Base-by-base conservation (phyloP, 495 filamentous ascomycete genomes). In the Penicillium lividum region DNA sequence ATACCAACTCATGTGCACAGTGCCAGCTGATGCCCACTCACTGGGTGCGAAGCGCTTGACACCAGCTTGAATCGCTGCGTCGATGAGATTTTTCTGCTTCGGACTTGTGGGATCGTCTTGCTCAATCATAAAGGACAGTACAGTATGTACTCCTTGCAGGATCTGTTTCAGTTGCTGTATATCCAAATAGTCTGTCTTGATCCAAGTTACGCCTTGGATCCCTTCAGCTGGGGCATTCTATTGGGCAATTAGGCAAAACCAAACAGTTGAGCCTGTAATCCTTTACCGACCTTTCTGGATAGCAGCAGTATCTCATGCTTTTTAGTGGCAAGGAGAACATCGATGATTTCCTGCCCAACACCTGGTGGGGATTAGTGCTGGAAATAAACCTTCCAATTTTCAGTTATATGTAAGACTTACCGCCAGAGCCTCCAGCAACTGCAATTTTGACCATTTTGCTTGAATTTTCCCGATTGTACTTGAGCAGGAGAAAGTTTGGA, bases 41-140 rank as follows among this genome's bases (percentile, higher is more conserved):
- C 69, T 73, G 0, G 73, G 71, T 9, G 74, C 67, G 60, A 89
- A 86, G 11, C 86, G 80, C 64, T 80, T 81, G 9, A 89, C 84
- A 22, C 84, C 83, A 4, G 82, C 87, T 1, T 75, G 73, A 33
- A 86, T 60, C 0, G 83, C 80, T 0, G 86, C 87, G 57, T 89
- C 82, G 28, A 89, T 80, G 40, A 87, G 75, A n/a, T 56, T 73
- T 58, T 70, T 80, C 64, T 82, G 80, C 0, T 65, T 33, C 16
- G 50, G 71, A 44, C 73, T 68, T 0, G 62, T 60, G 4, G 61
- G 68, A 56, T 77, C 22, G 22, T 22, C 81, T 1, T 65, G 65
- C 5, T 64, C 54, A 1, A 31, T 27, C 30, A 84, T 60, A 60
- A 88, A 86, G 25, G 78, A 86, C 9, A 88, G 64, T 5, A 88